phyloP scores from a whole-genome alignment of 306 rosid genomes.

The Lotus japonicus region DNA sequence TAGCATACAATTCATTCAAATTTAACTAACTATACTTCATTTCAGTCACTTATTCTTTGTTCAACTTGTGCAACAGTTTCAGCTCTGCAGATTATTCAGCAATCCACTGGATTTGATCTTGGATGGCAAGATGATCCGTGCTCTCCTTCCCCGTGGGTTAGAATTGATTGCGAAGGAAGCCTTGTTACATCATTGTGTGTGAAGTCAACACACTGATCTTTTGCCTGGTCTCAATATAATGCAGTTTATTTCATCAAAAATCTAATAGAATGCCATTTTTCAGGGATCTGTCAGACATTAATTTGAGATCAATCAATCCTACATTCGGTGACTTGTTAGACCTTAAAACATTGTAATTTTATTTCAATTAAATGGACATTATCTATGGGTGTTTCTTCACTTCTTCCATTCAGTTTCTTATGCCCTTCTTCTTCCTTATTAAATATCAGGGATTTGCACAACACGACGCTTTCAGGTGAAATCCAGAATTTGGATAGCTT shows the following conservation, averaged over 20 bases:
- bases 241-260: slow-evolving; percentile 8
- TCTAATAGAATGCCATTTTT: slow-evolving; percentile 11
- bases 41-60: background rate
- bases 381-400: background rate
- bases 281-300: slow-evolving; percentile 70
- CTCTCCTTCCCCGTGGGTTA: slow-evolving; percentile 72
- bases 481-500: slow-evolving; percentile 75
- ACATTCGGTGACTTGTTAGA: slow-evolving; percentile 84
- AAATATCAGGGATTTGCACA: slow-evolving; percentile 79
- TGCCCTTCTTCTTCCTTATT: background rate
- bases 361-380: background rate
- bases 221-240: background rate
- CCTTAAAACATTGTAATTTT: slow-evolving; percentile 72
- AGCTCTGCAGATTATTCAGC: slow-evolving; percentile 80
- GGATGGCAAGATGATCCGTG: slow-evolving; percentile 99
- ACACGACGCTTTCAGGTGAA: slow-evolving; percentile 72
- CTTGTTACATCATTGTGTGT: slow-evolving; percentile 70
- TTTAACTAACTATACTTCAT: slow-evolving; percentile 4
- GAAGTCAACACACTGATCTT: background rate
- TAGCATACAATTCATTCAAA: background rate
- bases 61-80: slow-evolving; percentile 54
- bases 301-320: slow-evolving; percentile 76
- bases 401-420: background rate
- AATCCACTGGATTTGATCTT: slow-evolving; percentile 68
- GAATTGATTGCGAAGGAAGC: slow-evolving; percentile 74